Conservation (phyloP, 768 basidiomycete genomes). For the Kwoniella mangroviensis region DNA sequence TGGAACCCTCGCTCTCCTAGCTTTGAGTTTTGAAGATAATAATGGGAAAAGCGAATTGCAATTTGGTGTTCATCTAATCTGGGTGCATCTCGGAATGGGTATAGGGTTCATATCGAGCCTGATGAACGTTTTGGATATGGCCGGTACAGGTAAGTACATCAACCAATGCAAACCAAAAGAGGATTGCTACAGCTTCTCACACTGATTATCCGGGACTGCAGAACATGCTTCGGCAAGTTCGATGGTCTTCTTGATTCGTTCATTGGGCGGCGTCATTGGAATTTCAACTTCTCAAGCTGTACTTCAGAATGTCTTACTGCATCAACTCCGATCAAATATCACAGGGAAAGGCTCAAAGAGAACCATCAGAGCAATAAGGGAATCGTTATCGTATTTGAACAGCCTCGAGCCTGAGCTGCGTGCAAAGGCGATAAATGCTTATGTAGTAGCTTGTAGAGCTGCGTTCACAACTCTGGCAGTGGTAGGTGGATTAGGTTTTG, state of each 20-base stretch:
- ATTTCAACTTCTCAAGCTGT: slow-evolving; percentile 33
- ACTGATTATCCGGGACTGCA: not conserved
- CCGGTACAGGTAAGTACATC: slow-evolving; percentile 20
- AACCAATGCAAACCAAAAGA: too few relatives aligned
- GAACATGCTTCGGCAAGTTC: slow-evolving; percentile 34
- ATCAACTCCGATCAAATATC: slow-evolving; percentile 16
- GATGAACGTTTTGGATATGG: slow-evolving; percentile 24
- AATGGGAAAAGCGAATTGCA: slow-evolving; percentile 17
- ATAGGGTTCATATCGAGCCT: slow-evolving; percentile 35
- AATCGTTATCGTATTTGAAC: slow-evolving; percentile 23
- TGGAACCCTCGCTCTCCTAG: slow-evolving; percentile 14
- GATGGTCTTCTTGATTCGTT: slow-evolving; percentile 32
- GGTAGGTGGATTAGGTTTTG: slow-evolving; percentile 19
- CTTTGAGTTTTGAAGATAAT: slow-evolving; percentile 22
- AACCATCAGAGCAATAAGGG: slow-evolving; percentile 24
- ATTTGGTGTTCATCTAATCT: slow-evolving; percentile 24
- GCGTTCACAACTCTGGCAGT: slow-evolving; percentile 20
- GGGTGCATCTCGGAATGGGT: slow-evolving; percentile 36
- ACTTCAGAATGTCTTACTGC: slow-evolving; percentile 26
- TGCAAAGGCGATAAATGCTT: slow-evolving; percentile 12
- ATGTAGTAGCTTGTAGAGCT: slow-evolving; percentile 22
- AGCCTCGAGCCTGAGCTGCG: slow-evolving; percentile 11
- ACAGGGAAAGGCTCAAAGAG: slow-evolving; percentile 7
- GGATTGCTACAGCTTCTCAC: not conserved
- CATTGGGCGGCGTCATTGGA: slow-evolving; percentile 26